Percentiles rank a stretch among this genome's conserved stretches.
Evolutionary conservation across 352 stramenopile species (phyloP).

Genomic region (Pythium angustatum): DNA sequence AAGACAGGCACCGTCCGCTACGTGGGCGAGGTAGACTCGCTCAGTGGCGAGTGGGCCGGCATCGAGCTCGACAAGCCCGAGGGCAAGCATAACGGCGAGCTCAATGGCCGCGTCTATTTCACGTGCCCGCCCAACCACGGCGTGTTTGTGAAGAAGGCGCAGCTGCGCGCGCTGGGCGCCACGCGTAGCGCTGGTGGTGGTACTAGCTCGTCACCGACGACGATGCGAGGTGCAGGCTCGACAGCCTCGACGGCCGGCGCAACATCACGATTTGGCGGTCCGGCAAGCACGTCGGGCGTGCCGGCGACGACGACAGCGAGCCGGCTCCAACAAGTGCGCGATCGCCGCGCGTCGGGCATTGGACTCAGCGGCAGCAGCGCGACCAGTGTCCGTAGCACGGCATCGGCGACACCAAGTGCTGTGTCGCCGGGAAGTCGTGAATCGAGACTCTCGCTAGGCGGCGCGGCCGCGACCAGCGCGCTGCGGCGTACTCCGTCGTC

Average conservation of each 20-base stretch:
- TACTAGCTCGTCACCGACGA: slow-evolving; percentile 26
- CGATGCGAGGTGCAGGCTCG: slow-evolving; percentile 1
- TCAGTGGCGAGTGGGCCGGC: slow-evolving; percentile 78
- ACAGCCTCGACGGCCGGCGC: not conserved
- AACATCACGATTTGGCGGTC: slow-evolving; percentile 8
- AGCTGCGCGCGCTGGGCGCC: slow-evolving; percentile 30
- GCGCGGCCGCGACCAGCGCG: slow-evolving; percentile 7
- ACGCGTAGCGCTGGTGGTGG: slow-evolving; percentile 14
- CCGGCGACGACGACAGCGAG: slow-evolving; percentile 21
- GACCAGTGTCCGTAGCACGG: slow-evolving; percentile 9
- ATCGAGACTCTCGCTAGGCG: slow-evolving; percentile 18
- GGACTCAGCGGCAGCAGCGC: slow-evolving; percentile 17
- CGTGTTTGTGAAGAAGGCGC: slow-evolving; percentile 69
- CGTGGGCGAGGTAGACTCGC: slow-evolving; percentile 76
- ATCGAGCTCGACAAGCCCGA: slow-evolving; percentile 79
- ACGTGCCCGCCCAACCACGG: slow-evolving; percentile 66
- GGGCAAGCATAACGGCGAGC: slow-evolving; percentile 85
- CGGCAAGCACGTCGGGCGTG: slow-evolving; percentile 2
- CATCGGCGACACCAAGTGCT: slow-evolving; percentile 13
- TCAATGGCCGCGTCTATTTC: slow-evolving; percentile 85
- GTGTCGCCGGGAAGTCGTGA: slow-evolving; percentile 6
- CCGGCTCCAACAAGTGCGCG: slow-evolving; percentile 39
- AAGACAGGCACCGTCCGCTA: slow-evolving; percentile 78
- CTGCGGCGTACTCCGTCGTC: slow-evolving; percentile 19
- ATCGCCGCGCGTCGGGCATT: slow-evolving; percentile 38